These are phyloP conservation scores for Ricinus communis DNA, from an alignment of 345 rosid species.

Conservation along the genomic window DNA sequence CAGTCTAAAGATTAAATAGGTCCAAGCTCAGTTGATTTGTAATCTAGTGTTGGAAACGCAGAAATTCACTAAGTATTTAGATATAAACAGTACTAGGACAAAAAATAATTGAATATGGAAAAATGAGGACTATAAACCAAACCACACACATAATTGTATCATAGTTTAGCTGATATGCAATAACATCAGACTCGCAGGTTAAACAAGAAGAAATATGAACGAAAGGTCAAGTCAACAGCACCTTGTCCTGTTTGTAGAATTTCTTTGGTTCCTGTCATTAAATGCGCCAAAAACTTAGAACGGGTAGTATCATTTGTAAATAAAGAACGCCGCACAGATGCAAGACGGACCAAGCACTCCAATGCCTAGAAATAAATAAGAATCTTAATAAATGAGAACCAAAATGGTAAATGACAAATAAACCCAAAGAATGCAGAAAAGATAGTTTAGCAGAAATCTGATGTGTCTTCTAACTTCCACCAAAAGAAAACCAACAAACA, in stretches of 20 bases:
- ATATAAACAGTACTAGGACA: background rate
- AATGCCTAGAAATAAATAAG: slow-evolving; percentile 60
- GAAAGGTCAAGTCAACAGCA: slow-evolving; percentile 17
- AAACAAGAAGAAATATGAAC: background rate
- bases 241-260: slow-evolving; percentile 94
- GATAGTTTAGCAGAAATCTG: background rate
- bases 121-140: background rate
- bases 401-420: slow-evolving; percentile 1
- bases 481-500: background rate
- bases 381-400: slow-evolving; percentile 4
- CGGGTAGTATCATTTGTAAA: slow-evolving; percentile 87
- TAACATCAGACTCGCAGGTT: background rate
- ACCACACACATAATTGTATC: background rate
- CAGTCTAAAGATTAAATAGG: background rate
- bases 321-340: slow-evolving; percentile 91
- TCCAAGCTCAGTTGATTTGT: background rate
- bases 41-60: background rate
- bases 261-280: slow-evolving; percentile 96
- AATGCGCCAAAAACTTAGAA: slow-evolving; percentile 82
- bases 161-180: background rate
- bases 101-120: too few relatives aligned
- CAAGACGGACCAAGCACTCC: slow-evolving; percentile 97
- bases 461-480: slow-evolving; percentile 6
- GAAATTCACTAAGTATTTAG: background rate
- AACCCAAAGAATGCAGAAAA: background rate